phyloP scores from a whole-genome alignment of 805 yeast genomes.

The Yamadazyma nakazawae region DNA sequence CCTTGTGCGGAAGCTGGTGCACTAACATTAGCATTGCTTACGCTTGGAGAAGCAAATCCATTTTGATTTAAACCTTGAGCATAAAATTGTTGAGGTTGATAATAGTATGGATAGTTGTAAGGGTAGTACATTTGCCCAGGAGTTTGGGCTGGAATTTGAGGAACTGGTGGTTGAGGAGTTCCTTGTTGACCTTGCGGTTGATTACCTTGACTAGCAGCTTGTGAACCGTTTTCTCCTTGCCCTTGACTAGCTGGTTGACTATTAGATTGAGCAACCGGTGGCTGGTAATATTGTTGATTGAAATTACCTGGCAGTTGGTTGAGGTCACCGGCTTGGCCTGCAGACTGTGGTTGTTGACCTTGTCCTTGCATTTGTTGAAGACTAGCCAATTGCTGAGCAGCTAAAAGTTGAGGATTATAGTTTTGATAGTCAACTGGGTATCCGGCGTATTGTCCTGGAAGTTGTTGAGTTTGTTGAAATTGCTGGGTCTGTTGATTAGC shows the following conservation, averaged over 20 bases:
- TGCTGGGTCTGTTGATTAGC: slow-evolving; percentile 38
- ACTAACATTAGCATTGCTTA: slow-evolving; percentile 7
- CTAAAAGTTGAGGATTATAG: slow-evolving; percentile 34
- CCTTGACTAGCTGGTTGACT: slow-evolving; percentile 4
- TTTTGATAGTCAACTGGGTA: slow-evolving; percentile 45
- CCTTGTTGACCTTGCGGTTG: neutral
- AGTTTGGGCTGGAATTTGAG: slow-evolving; percentile 15
- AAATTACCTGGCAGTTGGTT: slow-evolving; percentile 28
- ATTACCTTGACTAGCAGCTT: neutral
- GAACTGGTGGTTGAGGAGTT: slow-evolving; percentile 3
- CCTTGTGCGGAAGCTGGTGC: slow-evolving; percentile 1
- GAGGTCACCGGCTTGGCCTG: slow-evolving; percentile 15
- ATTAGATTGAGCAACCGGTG: slow-evolving; percentile 12
- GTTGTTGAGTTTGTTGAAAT: slow-evolving; percentile 37
- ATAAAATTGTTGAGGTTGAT: slow-evolving; percentile 40
- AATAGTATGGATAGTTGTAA: slow-evolving; percentile 41
- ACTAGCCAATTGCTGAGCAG: slow-evolving; percentile 19
- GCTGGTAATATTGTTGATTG: slow-evolving; percentile 23
- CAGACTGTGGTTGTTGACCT: slow-evolving; percentile 9
- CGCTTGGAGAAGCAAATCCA: slow-evolving; percentile 12
- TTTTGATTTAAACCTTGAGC: slow-evolving; percentile 16
- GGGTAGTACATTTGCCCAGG: slow-evolving; percentile 29
- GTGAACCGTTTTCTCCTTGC: neutral
- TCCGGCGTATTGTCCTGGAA: slow-evolving; percentile 42
- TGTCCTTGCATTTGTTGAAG: slow-evolving; percentile 15